Base-by-base conservation (phyloP, 306 rosid species). In the Vigna mungo region DNA sequence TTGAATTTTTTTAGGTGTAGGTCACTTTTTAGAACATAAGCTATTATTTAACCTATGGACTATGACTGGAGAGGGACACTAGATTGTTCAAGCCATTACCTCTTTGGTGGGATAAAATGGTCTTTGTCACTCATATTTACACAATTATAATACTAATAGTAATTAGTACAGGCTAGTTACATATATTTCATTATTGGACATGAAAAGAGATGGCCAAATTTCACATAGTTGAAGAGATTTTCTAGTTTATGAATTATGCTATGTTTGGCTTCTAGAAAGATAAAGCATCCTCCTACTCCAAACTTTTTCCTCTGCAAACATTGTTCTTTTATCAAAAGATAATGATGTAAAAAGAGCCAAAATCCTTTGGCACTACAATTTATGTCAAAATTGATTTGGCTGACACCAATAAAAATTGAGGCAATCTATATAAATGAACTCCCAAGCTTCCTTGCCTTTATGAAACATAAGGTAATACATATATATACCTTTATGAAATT, bases 351-450 rank as follows among this genome's bases (percentile, higher is more conserved):
- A 43, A 43, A 25, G 48, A 36, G 51, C 39, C 36, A 68, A 46
- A 66, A 77, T 0, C 18, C 2, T 46, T 21, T 71, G 52, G 46
- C 39, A 61, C 78, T 49, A 56, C 54, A 59, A 69, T 32, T 10
- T 17, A 62, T 63, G 67, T 67, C 37, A 52, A 59, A 61, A 63
- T 53, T 75, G 78, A 59, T 72, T 72, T 43, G 41, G 60, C 36
- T 21, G 70, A 65, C 62, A 56, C 70, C 75, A 18, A 66, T 9
- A 20, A 54, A 64, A 73, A 43, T 16, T 46, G 1, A 73, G 10
- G 34, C 43, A 56, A 65, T 61, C 62, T 52, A 70, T 58, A 68
- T 63, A 51, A 60, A 74, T 51, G 41, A 67, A 41, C 14, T 43
- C 69, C 59, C 43, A 78, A 52, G 54, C 70, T 58, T 63, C 36